Evolutionary conservation across 2,329 filamentous ascomycete genomes (phyloP), one percentile per base, ranked within the genome.

Genomic region (Emericellopsis cladophorae): DNA sequence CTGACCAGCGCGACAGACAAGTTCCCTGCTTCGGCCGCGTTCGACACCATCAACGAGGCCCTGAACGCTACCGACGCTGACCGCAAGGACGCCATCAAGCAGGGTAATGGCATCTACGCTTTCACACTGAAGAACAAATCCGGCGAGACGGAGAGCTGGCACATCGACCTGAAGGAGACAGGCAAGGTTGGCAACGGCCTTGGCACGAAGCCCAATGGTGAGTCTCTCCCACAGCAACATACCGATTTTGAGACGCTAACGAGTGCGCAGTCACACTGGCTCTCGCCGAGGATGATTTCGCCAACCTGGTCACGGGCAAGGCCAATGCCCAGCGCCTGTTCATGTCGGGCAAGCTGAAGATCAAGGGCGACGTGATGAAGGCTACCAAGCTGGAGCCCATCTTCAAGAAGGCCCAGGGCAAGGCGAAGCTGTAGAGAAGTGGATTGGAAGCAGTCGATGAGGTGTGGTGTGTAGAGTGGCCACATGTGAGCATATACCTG

Each of bases 311-410:
- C 41, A 56, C 71, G 31, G 92, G 92, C 59, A 87, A 93, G 70
- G 87, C 85, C 53, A 95, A 95, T 58, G 88, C 92, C 43, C 92
- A 98, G 73, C 80, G 81, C 52, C 69, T 98, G 48, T 95, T 96
- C 68, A 96, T 98, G 90, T 77, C 77, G n/a, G 92, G 92, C 54
- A 95, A 95, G 74, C 73, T 98, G 58, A 98, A 96, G 84, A 78
- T 96, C 60, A 93, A 88, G 78, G 92, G 92, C 48, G 88, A 96
- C 61, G 79, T 96, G 46, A 96, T 96, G 90, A 95, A 95, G 77
- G 84, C 92, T 31, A 95, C 89, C 45, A 95, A 93, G 79, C 78
- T 95, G 65, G 88, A 95, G 66, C 84, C 87, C 33, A 83, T 96
- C 54, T 68, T 95, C 49, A 88, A 87, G 74, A 92, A 88, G 73